Evolutionary conservation across 257 asterid genomes (phyloP).

Genomic region (Linaria vulgaris): DNA sequence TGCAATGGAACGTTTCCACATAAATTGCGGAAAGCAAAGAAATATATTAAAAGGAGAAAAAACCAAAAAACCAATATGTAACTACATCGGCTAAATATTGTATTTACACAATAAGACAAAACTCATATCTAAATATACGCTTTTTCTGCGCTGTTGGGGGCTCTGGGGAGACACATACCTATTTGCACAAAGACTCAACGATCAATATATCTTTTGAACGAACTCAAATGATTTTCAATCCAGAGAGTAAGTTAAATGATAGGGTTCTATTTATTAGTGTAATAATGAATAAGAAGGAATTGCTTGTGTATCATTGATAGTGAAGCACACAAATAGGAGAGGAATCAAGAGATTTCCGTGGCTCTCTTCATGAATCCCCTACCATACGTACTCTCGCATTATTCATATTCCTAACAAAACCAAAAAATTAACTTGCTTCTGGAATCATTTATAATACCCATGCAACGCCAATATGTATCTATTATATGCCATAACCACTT

Average conservation of each 20-base stretch:
- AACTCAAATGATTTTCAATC: slow-evolving; percentile 1
- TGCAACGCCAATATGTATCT: no score
- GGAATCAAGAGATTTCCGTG: no score
- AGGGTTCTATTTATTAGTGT: not conserved
- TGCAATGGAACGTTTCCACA: slow-evolving; percentile 30
- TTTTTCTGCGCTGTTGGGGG: not conserved
- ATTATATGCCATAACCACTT: no score
- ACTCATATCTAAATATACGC: not conserved
- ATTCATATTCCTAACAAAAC: no score
- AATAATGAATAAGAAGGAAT: no score
- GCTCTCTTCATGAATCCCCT: no score
- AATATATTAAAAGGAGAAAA: slow-evolving; percentile 5
- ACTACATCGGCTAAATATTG: slow-evolving; percentile 15
- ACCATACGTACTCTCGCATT: no score
- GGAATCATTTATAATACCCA: no score
- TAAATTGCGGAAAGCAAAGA: slow-evolving; percentile 19
- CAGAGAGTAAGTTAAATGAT: slow-evolving; percentile 17
- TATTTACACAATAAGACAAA: slow-evolving; percentile 1
- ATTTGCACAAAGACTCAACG: slow-evolving; percentile 2
- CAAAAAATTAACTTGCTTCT: no score
- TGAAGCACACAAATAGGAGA: no score
- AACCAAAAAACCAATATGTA: slow-evolving; percentile 27
- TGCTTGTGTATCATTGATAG: no score
- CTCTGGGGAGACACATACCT: slow-evolving; percentile 13
- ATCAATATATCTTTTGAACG: not conserved